Base-by-base conservation (phyloP, 2,329 filamentous ascomycete species). In the Diaporthe citriasiana region DNA sequence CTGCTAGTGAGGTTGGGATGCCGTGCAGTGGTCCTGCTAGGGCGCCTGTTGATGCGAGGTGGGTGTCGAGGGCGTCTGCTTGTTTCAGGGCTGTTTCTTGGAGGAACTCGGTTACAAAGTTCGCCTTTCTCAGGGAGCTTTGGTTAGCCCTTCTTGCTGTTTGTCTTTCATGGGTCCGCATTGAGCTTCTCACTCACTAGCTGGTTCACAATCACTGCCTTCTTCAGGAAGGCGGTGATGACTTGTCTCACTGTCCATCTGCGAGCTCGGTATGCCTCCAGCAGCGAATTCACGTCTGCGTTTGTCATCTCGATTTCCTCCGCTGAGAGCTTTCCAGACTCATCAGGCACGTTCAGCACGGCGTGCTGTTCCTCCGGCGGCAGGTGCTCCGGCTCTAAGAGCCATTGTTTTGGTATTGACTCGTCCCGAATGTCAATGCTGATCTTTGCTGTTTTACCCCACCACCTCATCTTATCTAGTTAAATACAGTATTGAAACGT, bases 21-120 rank as follows among this genome's bases (percentile, higher is more conserved):
- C 79, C 79, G 71, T 80, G 78, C 0, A 92, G 83, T 8, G 89
- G 89, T 0, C 90, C 90, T 5, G 87, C 76, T 0, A 87, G 81
- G 74, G 82, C 79, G 3, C 83, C 81, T 12, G 82, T 82, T 22
- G 76, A 71, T 27, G 77, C 71, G 4, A 84, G 78, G 70, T 86
- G 78, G 1, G 82, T 79, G 78, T 89, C 87, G 5, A 88, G 79
- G 45, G 80, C 65, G 9, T 77, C 77, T 0, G 87, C 87, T 15
- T 80, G 80, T 5, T 78, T 35, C 6, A 87, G 75, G 15, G 85
- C 85, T n/a, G 80, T 77, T 3, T 83, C 79, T 71, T 86, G 84
- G 57, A 85, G 81, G 9, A 87, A 77, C 53, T 79, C 78, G 22
- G 78, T 77, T 4, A 72, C 73, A 53, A 77, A 76, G 53, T 77